A percentile compares a stretch with the other conserved stretches of the same genome.
Conservation (phyloP, 805 yeast species). For the Candida insectalens region DNA sequence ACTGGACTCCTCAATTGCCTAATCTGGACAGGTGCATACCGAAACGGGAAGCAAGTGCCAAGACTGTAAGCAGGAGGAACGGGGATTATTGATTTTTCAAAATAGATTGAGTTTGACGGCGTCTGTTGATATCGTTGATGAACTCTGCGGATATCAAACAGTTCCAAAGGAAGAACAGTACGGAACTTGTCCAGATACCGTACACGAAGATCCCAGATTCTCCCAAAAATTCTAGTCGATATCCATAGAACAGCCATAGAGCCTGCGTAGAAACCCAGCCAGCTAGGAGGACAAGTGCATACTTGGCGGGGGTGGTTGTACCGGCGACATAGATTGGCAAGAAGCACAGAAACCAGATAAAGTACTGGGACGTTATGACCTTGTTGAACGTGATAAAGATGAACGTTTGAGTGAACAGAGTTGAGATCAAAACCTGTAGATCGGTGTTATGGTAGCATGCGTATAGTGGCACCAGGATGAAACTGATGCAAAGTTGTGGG, state of each 20-base stretch:
- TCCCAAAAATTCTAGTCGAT: conserved; percentile 74
- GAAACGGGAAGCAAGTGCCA: too few species aligned
- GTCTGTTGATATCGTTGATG: conserved; percentile 12
- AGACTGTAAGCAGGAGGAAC: too few species aligned
- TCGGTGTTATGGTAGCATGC: conserved; percentile 25
- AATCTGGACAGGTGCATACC: too few species aligned
- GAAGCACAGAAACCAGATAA: conserved; percentile 86
- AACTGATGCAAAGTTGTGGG: conserved; percentile 67
- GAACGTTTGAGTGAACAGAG: conserved; percentile 68
- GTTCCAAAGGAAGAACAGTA: conserved; percentile 19
- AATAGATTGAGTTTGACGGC: too few species aligned
- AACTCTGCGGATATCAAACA: conserved; percentile 11
- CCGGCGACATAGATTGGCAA: conserved; percentile 61
- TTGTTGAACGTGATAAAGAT: conserved; percentile 72
- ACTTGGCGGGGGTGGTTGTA: conserved; percentile 27
- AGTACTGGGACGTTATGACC: conserved; percentile 90
- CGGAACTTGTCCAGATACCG: conserved; percentile 18
- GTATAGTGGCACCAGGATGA: conserved; percentile 46
- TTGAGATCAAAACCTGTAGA: conserved; percentile 25
- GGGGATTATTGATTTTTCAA: too few species aligned
- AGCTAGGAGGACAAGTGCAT: conserved; percentile 32
- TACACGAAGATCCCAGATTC: conserved; percentile 20
- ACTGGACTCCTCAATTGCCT: too few species aligned
- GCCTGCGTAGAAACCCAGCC: conserved; percentile 71
- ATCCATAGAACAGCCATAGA: conserved; percentile 72